Percentiles rank a stretch among this genome's conserved stretches.
Evolutionary conservation across 129 eudicot genomes (phyloP).

Genomic region (Flaveria robusta): DNA sequence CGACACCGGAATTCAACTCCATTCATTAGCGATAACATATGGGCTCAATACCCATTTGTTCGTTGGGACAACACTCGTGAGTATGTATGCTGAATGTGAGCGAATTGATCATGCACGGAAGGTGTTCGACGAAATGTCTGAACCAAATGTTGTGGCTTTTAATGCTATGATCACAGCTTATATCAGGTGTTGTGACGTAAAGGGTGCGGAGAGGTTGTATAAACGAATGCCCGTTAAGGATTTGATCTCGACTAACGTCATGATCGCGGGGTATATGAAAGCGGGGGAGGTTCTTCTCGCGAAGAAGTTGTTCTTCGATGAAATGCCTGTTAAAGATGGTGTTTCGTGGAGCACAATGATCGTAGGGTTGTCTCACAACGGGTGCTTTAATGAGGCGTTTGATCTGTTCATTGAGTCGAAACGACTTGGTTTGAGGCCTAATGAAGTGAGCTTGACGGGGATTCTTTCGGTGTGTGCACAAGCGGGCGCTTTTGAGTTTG

Average conservation of each 20-base stretch:
- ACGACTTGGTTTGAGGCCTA: constrained; percentile 31
- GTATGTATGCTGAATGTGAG: constrained; percentile 48
- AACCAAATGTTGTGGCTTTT: constrained; percentile 45
- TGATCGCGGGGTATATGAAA: constrained; percentile 41
- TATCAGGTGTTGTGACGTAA: constrained; percentile 40
- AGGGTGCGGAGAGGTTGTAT: constrained; percentile 39
- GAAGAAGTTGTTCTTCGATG: constrained; percentile 28
- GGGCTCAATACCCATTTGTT: constrained; percentile 45
- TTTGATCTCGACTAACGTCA: constrained; percentile 28
- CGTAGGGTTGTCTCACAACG: constrained; percentile 44
- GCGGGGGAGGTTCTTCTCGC: constrained; percentile 34
- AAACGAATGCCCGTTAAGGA: constrained; percentile 36
- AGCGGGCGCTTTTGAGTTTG: constrained; percentile 46
- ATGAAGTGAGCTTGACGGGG: constrained; percentile 43
- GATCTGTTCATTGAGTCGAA: constrained; percentile 28
- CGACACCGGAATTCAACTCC: constrained; percentile 38
- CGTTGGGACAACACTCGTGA: constrained; percentile 45
- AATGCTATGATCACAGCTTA: constrained; percentile 44
- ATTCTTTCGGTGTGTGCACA: constrained; percentile 47
- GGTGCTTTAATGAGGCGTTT: constrained; percentile 45
- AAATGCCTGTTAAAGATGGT: constrained; percentile 35
- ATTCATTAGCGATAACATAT: constrained; percentile 20
- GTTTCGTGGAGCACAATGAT: constrained; percentile 51
- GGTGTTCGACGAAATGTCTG: constrained; percentile 47
- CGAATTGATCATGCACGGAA: constrained; percentile 25